Evolutionary conservation across 2,329 filamentous ascomycete genomes (phyloP), one percentile per base, ranked within the genome.

Genomic region (Atkinsonella texensis): DNA sequence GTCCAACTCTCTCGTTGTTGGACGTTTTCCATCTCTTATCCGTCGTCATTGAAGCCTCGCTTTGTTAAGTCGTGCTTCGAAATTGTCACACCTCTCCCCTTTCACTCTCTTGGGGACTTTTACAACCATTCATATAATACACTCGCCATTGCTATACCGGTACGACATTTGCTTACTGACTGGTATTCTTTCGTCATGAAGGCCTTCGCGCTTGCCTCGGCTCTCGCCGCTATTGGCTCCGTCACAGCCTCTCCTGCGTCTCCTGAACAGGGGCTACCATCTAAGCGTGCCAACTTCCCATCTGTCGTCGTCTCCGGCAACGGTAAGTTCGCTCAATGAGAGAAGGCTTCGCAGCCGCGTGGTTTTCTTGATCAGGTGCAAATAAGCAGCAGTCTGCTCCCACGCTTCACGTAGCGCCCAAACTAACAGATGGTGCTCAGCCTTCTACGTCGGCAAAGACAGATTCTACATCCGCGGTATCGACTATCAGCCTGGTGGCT

Each of bases 401-500:
- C 28, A 18, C 28, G 17, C 13, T 41, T 43, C 41, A 12, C 39
- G 4, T 38, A 15, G 20, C 18, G 15, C 41, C n/a, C 33, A 15
- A 28, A 41, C 31, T 52, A 50, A 48, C 45, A 54, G 47, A 12
- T 39, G 28, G 17, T 28, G 13, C 11, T 3, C 52, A 80, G 78
- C 79, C 49, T 81, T 81, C 71, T 81, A 71, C 68, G 58, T 71
- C 42, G 74, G 70, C 56, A 67, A 69, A 52, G 63, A 70, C 8
- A 75, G 79, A 54, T 82, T 81, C 70, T 81, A 79, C 59, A 60
- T 82, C 53, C 76, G 78, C 31, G 79, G 79, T 56, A 74, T 81
- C 46, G 79, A 80, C 67, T 82, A 81, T 67, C 78, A 81, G 64
- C 79, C 79, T n/a, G 79, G 77, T 55, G 79, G 78, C 56, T 75